Percentiles rank a stretch among this genome's conserved stretches.
These are phyloP conservation scores for Excoecaria cochinchinensis DNA, from an alignment of 345 rosid species.

Conservation along the genomic window DNA sequence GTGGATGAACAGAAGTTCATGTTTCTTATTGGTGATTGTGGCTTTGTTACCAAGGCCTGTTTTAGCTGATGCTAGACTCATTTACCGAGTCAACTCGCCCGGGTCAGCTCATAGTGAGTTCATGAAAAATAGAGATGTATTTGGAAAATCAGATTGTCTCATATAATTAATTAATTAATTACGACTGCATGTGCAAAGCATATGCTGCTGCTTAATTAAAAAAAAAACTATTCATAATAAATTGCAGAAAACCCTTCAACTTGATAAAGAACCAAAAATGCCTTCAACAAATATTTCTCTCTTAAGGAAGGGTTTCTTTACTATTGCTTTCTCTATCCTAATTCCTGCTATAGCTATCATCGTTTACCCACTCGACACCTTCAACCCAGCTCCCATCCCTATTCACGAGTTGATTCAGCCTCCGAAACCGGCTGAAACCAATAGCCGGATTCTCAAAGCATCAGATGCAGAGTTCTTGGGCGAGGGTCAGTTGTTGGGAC, in stretches of 20 bases:
- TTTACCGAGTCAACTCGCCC: conserved; percentile 49
- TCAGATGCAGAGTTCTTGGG: conserved; percentile 44
- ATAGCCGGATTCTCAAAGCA: conserved; percentile 40
- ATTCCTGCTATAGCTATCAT: conserved; percentile 28
- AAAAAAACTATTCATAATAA: no score
- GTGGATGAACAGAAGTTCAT: background rate
- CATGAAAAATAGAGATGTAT: conserved; percentile 27
- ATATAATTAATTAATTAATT: no score
- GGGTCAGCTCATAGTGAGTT: conserved; percentile 51
- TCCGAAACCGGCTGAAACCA: conserved; percentile 19
- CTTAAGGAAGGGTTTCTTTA: background rate
- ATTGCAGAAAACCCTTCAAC: no score
- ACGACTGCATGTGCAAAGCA: no score
- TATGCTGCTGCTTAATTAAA: no score
- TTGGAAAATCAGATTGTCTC: conserved; percentile 53
- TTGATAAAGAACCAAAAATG: background rate
- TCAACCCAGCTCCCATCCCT: conserved; percentile 56
- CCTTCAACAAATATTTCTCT: background rate
- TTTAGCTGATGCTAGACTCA: conserved; percentile 26
- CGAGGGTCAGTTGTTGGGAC: conserved; percentile 36
- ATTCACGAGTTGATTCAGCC: conserved; percentile 22
- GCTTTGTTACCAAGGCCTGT: conserved; percentile 21
- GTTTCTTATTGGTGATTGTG: background rate
- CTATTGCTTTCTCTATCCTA: background rate
- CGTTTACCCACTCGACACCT: conserved; percentile 47